These are phyloP conservation scores for Ophiorrhiza pumila DNA, from an alignment of 257 asterid genomes.

Conservation along the genomic window DNA sequence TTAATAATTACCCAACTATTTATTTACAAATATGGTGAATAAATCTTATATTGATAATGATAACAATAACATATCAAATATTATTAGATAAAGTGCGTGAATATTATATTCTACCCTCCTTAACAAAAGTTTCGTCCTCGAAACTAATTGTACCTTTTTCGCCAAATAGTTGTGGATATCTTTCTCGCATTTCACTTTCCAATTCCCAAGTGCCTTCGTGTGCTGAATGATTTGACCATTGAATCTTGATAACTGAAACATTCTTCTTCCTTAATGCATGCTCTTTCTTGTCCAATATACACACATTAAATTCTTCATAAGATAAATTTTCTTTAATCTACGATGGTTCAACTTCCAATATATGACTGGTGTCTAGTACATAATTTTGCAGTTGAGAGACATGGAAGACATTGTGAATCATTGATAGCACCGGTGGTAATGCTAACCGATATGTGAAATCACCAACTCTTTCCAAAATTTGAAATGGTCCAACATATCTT, in stretches of 20 bases:
- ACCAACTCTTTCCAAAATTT: not conserved
- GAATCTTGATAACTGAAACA: not conserved
- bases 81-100: too few species aligned
- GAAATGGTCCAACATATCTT: not conserved
- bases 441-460: not conserved
- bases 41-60: too few species aligned
- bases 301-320: not conserved
- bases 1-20: too few species aligned
- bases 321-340: not conserved
- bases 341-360: not conserved
- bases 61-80: too few species aligned
- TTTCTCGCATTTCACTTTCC: not conserved
- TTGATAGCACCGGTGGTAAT: not conserved
- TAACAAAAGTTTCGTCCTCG: too few species aligned
- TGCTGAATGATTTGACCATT: too few species aligned
- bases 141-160: not conserved
- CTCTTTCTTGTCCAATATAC: not conserved
- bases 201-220: not conserved
- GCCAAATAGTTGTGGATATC: not conserved
- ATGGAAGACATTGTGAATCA: not conserved
- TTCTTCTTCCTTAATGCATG: not conserved
- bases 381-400: not conserved
- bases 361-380: not conserved
- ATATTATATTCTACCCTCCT: not conserved
- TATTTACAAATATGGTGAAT: too few species aligned